Conservation (phyloP, 495 filamentous ascomycete species). For the Neurospora sp. region DNA sequence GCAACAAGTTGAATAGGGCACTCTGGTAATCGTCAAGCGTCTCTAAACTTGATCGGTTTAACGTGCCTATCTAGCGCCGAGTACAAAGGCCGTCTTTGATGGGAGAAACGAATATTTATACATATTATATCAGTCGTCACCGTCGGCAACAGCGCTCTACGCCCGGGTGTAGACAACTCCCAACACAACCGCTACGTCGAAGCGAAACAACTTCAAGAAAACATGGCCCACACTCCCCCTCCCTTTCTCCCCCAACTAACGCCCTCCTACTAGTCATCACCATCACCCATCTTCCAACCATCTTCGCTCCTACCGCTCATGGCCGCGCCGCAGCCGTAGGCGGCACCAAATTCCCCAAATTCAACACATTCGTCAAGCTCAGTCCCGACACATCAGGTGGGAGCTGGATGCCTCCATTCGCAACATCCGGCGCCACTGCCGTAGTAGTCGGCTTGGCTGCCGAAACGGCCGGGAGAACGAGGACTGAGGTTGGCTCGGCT, state of each 20-base stretch:
- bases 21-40: background rate
- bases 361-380: slow-evolving; percentile 23
- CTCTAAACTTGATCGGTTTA: background rate
- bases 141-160: background rate
- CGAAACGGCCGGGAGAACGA: slow-evolving; percentile 5
- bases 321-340: slow-evolving; percentile 6
- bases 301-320: background rate
- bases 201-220: background rate
- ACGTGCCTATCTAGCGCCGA: background rate
- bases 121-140: background rate
- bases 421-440: background rate
- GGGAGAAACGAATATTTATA: background rate
- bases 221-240: background rate
- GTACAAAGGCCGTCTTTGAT: background rate
- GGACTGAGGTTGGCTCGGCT: slow-evolving; percentile 13
- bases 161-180: background rate
- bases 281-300: background rate
- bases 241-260: background rate
- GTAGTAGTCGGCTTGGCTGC: background rate
- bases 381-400: slow-evolving; percentile 22
- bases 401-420: slow-evolving; percentile 7
- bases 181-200: background rate
- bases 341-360: slow-evolving; percentile 23
- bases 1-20: background rate
- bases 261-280: background rate